Base-by-base conservation (phyloP, 345 rosid species). In the Sisymbrium altissimum region DNA sequence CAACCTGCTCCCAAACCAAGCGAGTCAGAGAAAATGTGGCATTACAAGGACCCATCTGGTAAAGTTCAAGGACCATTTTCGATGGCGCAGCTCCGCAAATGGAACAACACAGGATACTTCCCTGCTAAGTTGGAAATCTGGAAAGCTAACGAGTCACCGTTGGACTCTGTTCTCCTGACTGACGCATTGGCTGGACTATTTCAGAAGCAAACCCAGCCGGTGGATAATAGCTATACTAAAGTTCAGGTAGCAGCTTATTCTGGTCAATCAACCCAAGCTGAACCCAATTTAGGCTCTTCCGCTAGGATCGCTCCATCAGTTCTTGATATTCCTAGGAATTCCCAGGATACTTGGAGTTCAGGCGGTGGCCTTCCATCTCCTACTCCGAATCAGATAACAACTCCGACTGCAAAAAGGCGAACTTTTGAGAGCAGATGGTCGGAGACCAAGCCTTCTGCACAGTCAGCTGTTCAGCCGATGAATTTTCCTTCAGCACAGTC, bases 61-160 rank as follows among this genome's bases (percentile, higher is more conserved):
- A 96, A 96, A 79, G 79, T 84, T 36, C 99, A 96, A 78, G 99
- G 99, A 29, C 96, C 99, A 50, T 96, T 96, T 80, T 92, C 99
- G 4, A 84, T 92, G 68, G 89, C 86, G 61, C 98, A 92, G 84
- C 88, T 96, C 64, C 91, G 94, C 66, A 96, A 92, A 81, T 96
- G 99, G 99, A 96, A 66, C 81, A 87, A 80, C 64, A 89, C 92
- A 58, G 97, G 98, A 43, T 92, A 96, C 81, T 96, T 96, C 69
- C 99, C 99, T 52, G 43, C 86, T 55, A 88, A 90, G 50, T 78
- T 96, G 83, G 86, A 78, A 80, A 89, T 96, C 75, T 96, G 99
- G 99, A 90, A 71, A 75, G 75, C 83, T 35, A 63, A 48, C 1
- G 97, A 86, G 84, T 83, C 78, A 65, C 78, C 82, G 33, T 91